Conservation (phyloP, 805 yeast species). For the Candida chauliodis region DNA sequence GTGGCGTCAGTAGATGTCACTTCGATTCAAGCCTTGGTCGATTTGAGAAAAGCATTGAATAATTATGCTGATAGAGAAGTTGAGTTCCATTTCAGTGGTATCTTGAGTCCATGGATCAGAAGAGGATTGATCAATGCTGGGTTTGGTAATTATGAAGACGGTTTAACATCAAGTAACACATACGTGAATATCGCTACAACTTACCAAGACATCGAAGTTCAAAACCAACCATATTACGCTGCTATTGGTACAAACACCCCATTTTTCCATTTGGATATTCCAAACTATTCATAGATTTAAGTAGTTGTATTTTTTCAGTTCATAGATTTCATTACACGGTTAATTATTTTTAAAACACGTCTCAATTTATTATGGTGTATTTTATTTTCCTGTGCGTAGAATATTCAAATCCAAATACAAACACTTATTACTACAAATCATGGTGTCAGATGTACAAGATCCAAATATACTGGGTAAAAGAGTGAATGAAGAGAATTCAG, state of each 20-base stretch:
- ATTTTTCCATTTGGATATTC: conserved; percentile 76
- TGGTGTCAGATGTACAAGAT: too few species aligned
- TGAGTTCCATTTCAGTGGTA: conserved; percentile 86
- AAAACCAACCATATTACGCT: conserved; percentile 37
- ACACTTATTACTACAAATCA: too few species aligned
- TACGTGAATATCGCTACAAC: conserved; percentile 36
- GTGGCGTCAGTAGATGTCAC: conserved; percentile 78
- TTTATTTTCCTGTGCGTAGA: too few species aligned
- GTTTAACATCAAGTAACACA: conserved; percentile 34
- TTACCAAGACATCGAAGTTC: conserved; percentile 31
- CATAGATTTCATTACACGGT: background rate
- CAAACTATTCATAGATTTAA: conserved; percentile 37
- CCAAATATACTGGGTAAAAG: too few species aligned
- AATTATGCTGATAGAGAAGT: conserved; percentile 77
- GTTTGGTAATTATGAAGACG: conserved; percentile 58
- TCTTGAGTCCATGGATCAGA: conserved; percentile 82
- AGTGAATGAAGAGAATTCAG: background rate
- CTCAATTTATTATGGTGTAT: too few species aligned
- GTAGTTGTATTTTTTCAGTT: background rate
- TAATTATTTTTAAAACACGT: too few species aligned
- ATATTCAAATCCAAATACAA: too few species aligned
- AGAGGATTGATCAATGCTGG: conserved; percentile 73
- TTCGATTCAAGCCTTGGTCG: conserved; percentile 73
- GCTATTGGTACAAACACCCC: conserved; percentile 66
- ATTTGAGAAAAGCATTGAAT: conserved; percentile 67